Evolutionary conservation across 495 filamentous ascomycete genomes (phyloP).

Genomic region (Neurospora hispaniola): DNA sequence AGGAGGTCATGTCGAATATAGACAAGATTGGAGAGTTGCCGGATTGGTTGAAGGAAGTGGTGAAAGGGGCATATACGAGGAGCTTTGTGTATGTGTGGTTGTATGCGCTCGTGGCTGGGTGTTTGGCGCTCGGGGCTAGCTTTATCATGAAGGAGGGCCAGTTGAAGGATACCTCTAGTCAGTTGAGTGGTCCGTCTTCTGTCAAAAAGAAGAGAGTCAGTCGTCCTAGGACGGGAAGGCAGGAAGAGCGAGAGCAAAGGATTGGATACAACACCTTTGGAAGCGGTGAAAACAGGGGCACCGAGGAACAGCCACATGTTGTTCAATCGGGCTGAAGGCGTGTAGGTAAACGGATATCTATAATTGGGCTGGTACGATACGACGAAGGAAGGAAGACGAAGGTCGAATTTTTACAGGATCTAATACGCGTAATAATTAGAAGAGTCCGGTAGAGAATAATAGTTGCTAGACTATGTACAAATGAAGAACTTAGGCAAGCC

Average conservation of each 20-base stretch:
- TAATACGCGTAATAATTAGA: not conserved
- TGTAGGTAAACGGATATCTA: not conserved
- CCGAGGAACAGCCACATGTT: not conserved
- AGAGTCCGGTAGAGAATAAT: not conserved
- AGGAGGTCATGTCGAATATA: conserved; percentile 7
- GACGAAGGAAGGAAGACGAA: not conserved
- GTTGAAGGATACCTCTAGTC: not conserved
- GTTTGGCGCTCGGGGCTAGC: conserved; percentile 2
- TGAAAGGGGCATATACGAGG: conserved; percentile 1
- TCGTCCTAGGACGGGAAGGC: not conserved
- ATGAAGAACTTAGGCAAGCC: not conserved
- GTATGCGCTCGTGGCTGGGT: conserved; percentile 2
- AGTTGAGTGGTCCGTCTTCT: not conserved
- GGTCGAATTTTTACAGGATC: not conserved
- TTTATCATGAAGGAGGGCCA: conserved; percentile 8
- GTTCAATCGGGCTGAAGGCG: not conserved
- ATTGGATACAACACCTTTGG: not conserved
- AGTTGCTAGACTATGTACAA: not conserved
- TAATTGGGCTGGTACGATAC: not conserved
- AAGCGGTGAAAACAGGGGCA: not conserved
- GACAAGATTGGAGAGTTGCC: conserved; percentile 8
- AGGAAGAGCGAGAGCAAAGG: not conserved
- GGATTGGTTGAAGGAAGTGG: conserved; percentile 1
- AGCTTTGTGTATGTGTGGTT: conserved; percentile 10
- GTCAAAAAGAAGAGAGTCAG: not conserved